Conservation (phyloP, 345 rosid genomes). For the Euphorbia lathyris region DNA sequence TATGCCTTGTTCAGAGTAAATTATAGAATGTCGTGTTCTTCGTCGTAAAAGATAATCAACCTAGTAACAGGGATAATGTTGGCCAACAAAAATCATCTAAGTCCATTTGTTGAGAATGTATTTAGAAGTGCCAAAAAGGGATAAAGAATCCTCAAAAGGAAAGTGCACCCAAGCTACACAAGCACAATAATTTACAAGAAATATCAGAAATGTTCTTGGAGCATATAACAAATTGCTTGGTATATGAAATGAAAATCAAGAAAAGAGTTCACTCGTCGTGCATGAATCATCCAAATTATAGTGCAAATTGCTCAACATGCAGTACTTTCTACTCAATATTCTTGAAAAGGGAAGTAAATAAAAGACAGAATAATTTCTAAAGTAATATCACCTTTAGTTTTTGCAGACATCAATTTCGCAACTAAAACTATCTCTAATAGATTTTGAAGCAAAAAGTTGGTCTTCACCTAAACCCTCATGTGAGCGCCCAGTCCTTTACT, state of each 20-base stretch:
- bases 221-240: not conserved
- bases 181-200: not conserved
- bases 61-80: no score
- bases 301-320: not conserved
- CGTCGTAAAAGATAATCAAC: no score
- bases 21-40: no score
- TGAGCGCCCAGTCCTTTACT: no score
- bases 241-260: not conserved
- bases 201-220: not conserved
- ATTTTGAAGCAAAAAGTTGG: constrained; percentile 72
- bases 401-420: constrained; percentile 61
- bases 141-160: not conserved
- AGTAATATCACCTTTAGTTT: constrained; percentile 59
- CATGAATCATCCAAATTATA: not conserved
- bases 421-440: constrained; percentile 47
- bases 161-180: not conserved
- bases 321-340: not conserved
- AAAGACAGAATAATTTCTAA: not conserved
- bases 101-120: not conserved
- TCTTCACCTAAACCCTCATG: constrained; percentile 80
- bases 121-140: not conserved
- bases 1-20: no score
- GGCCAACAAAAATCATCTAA: not conserved
- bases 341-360: not conserved
- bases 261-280: not conserved